Evolutionary conservation across 805 yeast genomes (phyloP).

Genomic region (Yarrowia osloensis): DNA sequence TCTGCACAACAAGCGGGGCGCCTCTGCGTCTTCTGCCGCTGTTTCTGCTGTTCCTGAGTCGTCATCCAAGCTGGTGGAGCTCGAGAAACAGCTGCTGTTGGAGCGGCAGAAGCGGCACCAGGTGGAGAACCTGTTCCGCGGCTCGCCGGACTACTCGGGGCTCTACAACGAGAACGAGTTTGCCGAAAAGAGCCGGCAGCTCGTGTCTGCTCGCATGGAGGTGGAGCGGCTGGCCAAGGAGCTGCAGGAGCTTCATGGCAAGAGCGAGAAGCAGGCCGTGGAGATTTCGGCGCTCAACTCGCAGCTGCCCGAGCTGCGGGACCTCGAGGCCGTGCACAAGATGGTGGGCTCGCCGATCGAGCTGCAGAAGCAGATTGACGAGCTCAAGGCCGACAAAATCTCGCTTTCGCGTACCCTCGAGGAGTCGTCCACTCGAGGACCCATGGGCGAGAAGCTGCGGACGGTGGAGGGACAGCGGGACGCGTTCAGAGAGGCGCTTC

Average conservation of each 20-base stretch:
- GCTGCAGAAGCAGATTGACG: slow-evolving; percentile 40
- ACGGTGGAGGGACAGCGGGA: slow-evolving; percentile 44
- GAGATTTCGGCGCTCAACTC: slow-evolving; percentile 35
- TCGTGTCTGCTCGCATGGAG: slow-evolving; percentile 28
- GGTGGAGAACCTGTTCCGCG: slow-evolving; percentile 35
- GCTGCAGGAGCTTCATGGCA: slow-evolving; percentile 34
- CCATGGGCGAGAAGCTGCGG: slow-evolving; percentile 43
- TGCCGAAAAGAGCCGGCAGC: slow-evolving; percentile 23
- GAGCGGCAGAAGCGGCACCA: slow-evolving; percentile 42
- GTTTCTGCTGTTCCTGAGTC: slow-evolving; percentile 25
- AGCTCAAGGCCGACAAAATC: slow-evolving; percentile 42
- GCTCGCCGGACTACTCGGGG: slow-evolving; percentile 3
- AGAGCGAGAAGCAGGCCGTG: slow-evolving; percentile 36
- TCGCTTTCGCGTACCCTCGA: slow-evolving; percentile 40
- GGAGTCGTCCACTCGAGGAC: slow-evolving; percentile 41
- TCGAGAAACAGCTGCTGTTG: slow-evolving; percentile 40
- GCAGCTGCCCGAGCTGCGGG: slow-evolving; percentile 37
- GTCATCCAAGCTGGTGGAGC: slow-evolving; percentile 36
- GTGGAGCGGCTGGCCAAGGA: slow-evolving; percentile 40
- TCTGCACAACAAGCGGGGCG: slow-evolving; percentile 21
- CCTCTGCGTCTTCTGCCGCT: not conserved
- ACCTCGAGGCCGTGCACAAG: slow-evolving; percentile 36
- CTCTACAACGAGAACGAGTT: slow-evolving; percentile 21
- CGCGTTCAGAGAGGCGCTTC: slow-evolving; percentile 46
- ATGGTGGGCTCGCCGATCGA: slow-evolving; percentile 40